phyloP scores from a whole-genome alignment of 441 rosid species.

The Erodium trifolium region DNA sequence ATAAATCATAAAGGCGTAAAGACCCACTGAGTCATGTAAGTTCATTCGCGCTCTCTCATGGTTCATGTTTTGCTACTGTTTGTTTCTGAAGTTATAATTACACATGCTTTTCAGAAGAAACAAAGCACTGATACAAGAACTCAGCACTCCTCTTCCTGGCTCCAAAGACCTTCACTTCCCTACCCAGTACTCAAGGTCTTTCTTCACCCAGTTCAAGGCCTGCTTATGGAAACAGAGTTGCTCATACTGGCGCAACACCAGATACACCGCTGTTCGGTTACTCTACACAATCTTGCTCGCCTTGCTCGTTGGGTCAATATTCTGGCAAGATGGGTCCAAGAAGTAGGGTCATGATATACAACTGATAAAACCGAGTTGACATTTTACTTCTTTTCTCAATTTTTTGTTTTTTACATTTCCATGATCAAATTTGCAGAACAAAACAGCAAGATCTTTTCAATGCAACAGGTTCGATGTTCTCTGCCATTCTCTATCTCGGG shows the following conservation, averaged over 20 bases:
- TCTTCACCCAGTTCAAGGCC: conserved; percentile 40
- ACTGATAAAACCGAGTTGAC: too few species aligned
- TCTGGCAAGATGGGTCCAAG: conserved; percentile 33
- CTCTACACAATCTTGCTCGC: conserved; percentile 42
- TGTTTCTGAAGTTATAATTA: too few species aligned
- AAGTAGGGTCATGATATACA: background rate
- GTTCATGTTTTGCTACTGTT: too few species aligned
- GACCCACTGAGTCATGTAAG: too few species aligned
- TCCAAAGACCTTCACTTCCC: conserved; percentile 43
- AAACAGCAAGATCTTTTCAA: conserved; percentile 52
- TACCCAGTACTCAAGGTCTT: conserved; percentile 37
- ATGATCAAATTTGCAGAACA: background rate
- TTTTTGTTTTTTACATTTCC: too few species aligned
- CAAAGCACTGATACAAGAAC: conserved; percentile 40
- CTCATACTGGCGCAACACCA: conserved; percentile 57
- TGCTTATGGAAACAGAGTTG: conserved; percentile 59
- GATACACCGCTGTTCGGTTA: conserved; percentile 44
- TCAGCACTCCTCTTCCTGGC: conserved; percentile 36
- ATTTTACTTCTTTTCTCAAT: too few species aligned
- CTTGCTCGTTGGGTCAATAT: conserved; percentile 48
- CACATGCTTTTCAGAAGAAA: conserved; percentile 40
- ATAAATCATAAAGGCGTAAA: too few species aligned
- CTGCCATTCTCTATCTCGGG: conserved; percentile 61
- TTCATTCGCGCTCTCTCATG: too few species aligned
- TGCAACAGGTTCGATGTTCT: conserved; percentile 78